phyloP scores from a whole-genome alignment of 129 eudicot genomes.

The Ambrosia trifida region DNA sequence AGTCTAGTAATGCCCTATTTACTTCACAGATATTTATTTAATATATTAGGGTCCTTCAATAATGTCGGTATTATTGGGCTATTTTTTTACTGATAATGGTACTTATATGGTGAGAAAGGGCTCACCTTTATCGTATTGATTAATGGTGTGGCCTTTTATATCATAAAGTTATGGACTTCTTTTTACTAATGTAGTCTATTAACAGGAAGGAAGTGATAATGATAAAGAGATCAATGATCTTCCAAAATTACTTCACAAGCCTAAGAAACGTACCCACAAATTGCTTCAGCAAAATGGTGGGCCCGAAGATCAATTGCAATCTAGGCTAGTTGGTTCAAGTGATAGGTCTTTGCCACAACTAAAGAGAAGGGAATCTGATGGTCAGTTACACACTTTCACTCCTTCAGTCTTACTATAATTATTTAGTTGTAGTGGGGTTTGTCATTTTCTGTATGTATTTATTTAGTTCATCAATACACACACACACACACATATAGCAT shows the following conservation, averaged over 20 bases:
- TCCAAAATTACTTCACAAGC: constrained; percentile 30
- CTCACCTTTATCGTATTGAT: neutral
- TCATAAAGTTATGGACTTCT: constrained; percentile 1
- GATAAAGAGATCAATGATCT: constrained; percentile 37
- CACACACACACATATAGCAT: neutral
- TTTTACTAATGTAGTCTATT: constrained; percentile 15
- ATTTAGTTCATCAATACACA: too few relatives aligned
- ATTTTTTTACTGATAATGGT: neutral
- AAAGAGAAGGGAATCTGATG: constrained; percentile 44
- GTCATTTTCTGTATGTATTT: neutral
- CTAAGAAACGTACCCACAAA: constrained; percentile 40
- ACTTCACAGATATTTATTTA: neutral
- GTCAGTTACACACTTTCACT: constrained; percentile 32
- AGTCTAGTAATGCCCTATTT: neutral
- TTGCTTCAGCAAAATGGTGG: constrained; percentile 31
- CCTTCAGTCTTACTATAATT: neutral
- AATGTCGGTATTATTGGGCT: neutral
- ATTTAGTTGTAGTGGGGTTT: neutral
- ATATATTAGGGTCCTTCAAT: constrained; percentile 1
- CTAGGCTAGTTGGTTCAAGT: constrained; percentile 34
- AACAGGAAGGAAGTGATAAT: constrained; percentile 53
- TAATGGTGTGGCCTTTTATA: neutral
- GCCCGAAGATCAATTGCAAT: constrained; percentile 37
- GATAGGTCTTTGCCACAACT: constrained; percentile 45
- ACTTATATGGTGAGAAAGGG: neutral